Conservation (phyloP, 192 early-diverging fungal species). For the Linnemannia elongata region DNA sequence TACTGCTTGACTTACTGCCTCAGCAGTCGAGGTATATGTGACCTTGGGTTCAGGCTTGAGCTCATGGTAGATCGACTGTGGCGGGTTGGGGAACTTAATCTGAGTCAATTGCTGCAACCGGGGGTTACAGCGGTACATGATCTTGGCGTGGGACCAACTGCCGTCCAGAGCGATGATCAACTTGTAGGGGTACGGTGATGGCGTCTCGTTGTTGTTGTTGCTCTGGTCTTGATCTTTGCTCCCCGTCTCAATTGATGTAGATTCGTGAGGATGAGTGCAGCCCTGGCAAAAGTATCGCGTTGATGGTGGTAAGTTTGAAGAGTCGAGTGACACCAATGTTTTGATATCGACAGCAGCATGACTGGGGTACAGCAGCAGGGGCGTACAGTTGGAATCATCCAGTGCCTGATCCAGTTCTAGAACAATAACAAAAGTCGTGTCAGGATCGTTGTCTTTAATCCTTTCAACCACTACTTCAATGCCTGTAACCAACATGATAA, state of each 20-base stretch:
- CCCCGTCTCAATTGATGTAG: not conserved
- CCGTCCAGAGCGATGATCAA: constrained; percentile 55
- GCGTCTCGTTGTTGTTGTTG: not conserved
- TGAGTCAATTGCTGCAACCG: constrained; percentile 50
- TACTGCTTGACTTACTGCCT: constrained; percentile 51
- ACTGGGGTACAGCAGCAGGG: constrained; percentile 50
- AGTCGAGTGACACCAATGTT: not conserved
- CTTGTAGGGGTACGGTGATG: constrained; percentile 35
- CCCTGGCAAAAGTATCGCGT: constrained; percentile 32
- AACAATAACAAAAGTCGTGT: not conserved
- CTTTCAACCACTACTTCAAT: too few species aligned
- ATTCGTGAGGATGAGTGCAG: constrained; percentile 13
- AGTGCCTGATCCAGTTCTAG: constrained; percentile 47
- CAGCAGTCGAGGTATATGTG: constrained; percentile 53
- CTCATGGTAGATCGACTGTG: constrained; percentile 49
- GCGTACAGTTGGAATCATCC: constrained; percentile 32
- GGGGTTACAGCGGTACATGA: constrained; percentile 56
- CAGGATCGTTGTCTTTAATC: not conserved
- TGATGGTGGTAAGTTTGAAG: not conserved
- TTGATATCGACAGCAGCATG: constrained; percentile 41
- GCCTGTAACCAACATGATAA: too few species aligned
- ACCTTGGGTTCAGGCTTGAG: constrained; percentile 55
- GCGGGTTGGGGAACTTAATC: constrained; percentile 52
- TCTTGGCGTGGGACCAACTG: constrained; percentile 57
- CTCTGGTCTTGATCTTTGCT: not conserved